Conservation (phyloP, 2,329 filamentous ascomycete genomes). For the Penicillium sp. region DNA sequence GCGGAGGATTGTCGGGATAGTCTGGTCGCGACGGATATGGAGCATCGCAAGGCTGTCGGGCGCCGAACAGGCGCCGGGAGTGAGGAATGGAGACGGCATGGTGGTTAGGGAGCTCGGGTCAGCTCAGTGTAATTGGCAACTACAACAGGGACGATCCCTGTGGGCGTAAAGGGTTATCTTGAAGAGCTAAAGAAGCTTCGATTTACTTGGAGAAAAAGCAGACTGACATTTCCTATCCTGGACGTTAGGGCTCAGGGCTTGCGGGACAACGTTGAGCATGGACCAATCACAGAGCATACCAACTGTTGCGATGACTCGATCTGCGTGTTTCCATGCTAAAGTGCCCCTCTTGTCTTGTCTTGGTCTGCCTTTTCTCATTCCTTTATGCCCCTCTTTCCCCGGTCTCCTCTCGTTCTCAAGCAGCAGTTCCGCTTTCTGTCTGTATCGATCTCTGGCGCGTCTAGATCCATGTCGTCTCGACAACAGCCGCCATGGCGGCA, state of each 20-base stretch:
- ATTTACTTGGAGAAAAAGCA: slow-evolving; percentile 14
- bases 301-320: slow-evolving; percentile 23
- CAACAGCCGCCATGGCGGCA: slow-evolving; percentile 50
- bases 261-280: not conserved
- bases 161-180: not conserved
- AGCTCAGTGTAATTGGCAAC: not conserved
- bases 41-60: slow-evolving; percentile 74
- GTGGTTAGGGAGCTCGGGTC: not conserved
- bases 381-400: slow-evolving; percentile 26
- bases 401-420: slow-evolving; percentile 12
- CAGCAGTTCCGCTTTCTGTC: slow-evolving; percentile 15
- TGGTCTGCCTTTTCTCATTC: slow-evolving; percentile 12
- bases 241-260: slow-evolving; percentile 28
- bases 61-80: slow-evolving; percentile 63
- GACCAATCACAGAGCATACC: slow-evolving; percentile 21
- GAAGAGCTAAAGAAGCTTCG: slow-evolving; percentile 1
- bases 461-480: slow-evolving; percentile 33
- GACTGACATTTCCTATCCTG: slow-evolving; percentile 17
- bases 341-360: slow-evolving; percentile 22
- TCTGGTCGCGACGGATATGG: slow-evolving; percentile 83
- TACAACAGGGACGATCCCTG: not conserved
- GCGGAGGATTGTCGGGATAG: slow-evolving; percentile 72
- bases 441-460: slow-evolving; percentile 13
- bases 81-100: slow-evolving; percentile 74
- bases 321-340: slow-evolving; percentile 10